Percentiles rank a stretch among this genome's conserved stretches.
Evolutionary conservation across 2,329 filamentous ascomycete genomes (phyloP).

Genomic region (Neofusicoccum kwambonambiense): DNA sequence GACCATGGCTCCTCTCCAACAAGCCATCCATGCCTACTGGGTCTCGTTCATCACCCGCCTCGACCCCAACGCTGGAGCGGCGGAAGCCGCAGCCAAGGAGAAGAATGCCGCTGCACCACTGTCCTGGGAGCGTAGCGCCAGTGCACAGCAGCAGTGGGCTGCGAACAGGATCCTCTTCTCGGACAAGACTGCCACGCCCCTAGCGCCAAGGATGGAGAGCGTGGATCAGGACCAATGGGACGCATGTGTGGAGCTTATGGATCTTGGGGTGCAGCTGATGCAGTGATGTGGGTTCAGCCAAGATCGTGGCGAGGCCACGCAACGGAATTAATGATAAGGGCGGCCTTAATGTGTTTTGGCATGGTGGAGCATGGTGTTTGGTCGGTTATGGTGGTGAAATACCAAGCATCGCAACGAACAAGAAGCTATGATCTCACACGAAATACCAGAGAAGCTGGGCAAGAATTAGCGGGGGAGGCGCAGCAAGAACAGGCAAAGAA

Average conservation of each 20-base stretch:
- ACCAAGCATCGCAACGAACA: background rate
- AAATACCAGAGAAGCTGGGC: background rate
- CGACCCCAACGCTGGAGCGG: constrained; percentile 1
- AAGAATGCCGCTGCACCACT: background rate
- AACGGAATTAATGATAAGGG: background rate
- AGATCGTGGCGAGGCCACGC: background rate
- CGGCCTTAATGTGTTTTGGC: background rate
- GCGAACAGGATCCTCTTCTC: constrained; percentile 3
- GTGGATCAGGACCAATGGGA: constrained; percentile 6
- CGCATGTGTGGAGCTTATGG: background rate
- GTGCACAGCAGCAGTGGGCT: background rate
- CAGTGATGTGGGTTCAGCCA: background rate
- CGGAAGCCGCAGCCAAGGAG: background rate
- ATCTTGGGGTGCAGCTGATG: constrained; percentile 1
- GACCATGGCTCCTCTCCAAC: constrained; percentile 5
- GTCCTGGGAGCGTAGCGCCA: background rate
- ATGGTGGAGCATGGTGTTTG: background rate
- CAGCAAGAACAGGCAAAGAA: background rate
- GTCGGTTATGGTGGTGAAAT: too few species aligned
- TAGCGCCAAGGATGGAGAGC: constrained; percentile 11
- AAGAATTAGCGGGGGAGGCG: background rate
- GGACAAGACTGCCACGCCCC: background rate
- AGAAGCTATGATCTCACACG: background rate
- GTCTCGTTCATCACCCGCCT: constrained; percentile 37
- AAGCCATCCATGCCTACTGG: constrained; percentile 41